A percentile compares a stretch with the other conserved stretches of the same genome.
Conservation (phyloP, 2,329 filamentous ascomycete genomes). For the Fusarium sp. region DNA sequence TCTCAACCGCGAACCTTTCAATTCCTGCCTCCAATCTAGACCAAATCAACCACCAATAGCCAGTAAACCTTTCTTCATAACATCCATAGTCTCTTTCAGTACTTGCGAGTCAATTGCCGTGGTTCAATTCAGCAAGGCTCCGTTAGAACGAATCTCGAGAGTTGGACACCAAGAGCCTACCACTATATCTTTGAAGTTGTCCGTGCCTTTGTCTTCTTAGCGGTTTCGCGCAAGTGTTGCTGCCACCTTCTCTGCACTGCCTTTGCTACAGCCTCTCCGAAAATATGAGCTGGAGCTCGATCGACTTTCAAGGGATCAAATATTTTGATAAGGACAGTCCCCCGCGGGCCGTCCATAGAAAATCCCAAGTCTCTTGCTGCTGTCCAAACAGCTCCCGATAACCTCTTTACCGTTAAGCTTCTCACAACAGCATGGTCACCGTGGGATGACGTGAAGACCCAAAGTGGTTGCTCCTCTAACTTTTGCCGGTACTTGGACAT, state of each 20-base stretch:
- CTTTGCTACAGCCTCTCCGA: slow-evolving; percentile 41
- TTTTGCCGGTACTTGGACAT: slow-evolving; percentile 48
- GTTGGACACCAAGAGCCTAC: not conserved
- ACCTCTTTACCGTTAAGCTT: slow-evolving; percentile 40
- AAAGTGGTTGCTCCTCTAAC: slow-evolving; percentile 48
- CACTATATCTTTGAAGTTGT: not conserved
- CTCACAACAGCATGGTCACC: slow-evolving; percentile 45
- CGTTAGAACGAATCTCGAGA: not conserved
- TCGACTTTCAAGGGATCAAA: slow-evolving; percentile 34
- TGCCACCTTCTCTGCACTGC: slow-evolving; percentile 37
- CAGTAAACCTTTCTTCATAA: not conserved
- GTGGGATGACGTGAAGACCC: slow-evolving; percentile 47
- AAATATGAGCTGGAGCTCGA: slow-evolving; percentile 37
- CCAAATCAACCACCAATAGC: not conserved
- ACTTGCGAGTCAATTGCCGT: not conserved
- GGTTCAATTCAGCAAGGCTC: not conserved
- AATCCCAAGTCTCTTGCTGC: slow-evolving; percentile 48
- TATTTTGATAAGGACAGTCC: slow-evolving; percentile 39
- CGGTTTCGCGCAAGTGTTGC: slow-evolving; percentile 12
- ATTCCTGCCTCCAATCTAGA: too few relatives aligned
- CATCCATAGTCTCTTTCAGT: not conserved
- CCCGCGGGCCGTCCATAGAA: slow-evolving; percentile 27
- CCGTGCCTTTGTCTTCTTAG: not conserved
- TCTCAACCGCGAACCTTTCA: too few relatives aligned
- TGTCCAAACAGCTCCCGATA: slow-evolving; percentile 47